A percentile compares a stretch with the other conserved stretches of the same genome.
These are phyloP conservation scores for Ganoderma boninense DNA, from an alignment of 1,284 basidiomycete species.

Conservation along the genomic window DNA sequence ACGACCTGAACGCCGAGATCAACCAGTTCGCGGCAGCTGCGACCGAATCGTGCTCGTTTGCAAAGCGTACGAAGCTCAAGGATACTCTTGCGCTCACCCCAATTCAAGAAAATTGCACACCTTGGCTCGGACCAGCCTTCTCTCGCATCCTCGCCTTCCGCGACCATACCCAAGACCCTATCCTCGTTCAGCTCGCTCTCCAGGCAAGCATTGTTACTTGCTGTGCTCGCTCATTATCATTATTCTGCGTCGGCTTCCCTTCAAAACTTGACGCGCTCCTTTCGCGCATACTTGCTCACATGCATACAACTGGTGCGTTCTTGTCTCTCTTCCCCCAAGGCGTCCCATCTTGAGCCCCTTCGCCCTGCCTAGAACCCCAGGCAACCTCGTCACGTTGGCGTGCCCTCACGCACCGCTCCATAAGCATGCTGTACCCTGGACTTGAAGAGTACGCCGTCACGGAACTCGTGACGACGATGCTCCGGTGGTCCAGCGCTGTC, in stretches of 20 bases:
- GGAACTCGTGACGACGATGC: conserved; percentile 74
- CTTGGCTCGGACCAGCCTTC: conserved; percentile 66
- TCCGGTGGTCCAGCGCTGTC: conserved; percentile 74
- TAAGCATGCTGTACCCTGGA: conserved; percentile 72
- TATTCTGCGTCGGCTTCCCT: conserved; percentile 78
- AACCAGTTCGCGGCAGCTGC: conserved; percentile 78
- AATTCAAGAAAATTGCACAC: conserved; percentile 61
- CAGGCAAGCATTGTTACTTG: conserved; percentile 74
- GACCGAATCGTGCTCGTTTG: conserved; percentile 61
- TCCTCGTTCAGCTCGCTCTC: conserved; percentile 75
- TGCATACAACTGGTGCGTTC: conserved; percentile 65
- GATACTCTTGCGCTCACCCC: conserved; percentile 22
- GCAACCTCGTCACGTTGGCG: conserved; percentile 80
- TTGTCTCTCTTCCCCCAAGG: conserved; percentile 17
- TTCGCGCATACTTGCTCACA: conserved; percentile 69
- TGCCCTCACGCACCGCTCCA: conserved; percentile 70
- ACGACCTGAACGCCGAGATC: conserved; percentile 81
- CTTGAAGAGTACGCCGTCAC: conserved; percentile 68
- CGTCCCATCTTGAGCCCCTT: conserved; percentile 22
- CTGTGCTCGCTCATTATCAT: conserved; percentile 67
- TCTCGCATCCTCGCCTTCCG: conserved; percentile 64
- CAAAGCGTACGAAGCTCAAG: conserved; percentile 31
- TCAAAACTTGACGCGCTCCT: conserved; percentile 72
- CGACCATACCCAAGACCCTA: conserved; percentile 77
- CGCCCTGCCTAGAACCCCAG: conserved; percentile 62